phyloP scores from a whole-genome alignment of 352 stramenopile species.

The Phytophthora sp. region DNA sequence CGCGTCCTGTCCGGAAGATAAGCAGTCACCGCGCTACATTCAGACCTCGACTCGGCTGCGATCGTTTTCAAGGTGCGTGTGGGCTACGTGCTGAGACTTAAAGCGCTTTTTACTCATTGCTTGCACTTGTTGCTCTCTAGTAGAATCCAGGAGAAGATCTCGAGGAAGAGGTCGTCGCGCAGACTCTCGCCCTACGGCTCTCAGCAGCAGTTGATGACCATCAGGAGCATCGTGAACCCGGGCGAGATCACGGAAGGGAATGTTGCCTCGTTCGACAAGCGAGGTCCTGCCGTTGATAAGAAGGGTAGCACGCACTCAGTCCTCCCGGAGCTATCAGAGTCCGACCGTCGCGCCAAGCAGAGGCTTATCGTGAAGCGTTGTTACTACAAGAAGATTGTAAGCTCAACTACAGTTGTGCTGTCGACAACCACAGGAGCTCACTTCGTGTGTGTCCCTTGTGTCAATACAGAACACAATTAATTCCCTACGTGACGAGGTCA shows the following conservation, averaged over 20 bases:
- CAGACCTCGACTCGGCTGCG: conserved; percentile 19
- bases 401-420: conserved; percentile 34
- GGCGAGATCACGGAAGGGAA: conserved; percentile 30
- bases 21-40: conserved; percentile 23
- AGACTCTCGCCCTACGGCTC: conserved; percentile 28
- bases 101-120: background rate
- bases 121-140: conserved; percentile 3
- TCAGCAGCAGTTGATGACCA: conserved; percentile 33
- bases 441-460: conserved; percentile 24
- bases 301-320: conserved; percentile 62
- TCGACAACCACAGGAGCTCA: conserved; percentile 33
- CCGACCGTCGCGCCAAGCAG: conserved; percentile 67
- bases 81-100: background rate
- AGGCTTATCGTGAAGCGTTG: conserved; percentile 74
- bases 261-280: conserved; percentile 20
- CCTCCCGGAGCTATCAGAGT: conserved; percentile 49
- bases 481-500: conserved; percentile 59
- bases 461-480: conserved; percentile 68
- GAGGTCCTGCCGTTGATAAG: conserved; percentile 25
- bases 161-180: conserved; percentile 35
- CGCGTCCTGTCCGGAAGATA: conserved; percentile 41
- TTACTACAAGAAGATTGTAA: conserved; percentile 86
- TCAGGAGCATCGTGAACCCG: conserved; percentile 32
- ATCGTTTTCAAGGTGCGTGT: conserved; percentile 27
- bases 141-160: conserved; percentile 39